Base-by-base conservation (phyloP, 306 rosid species). In the Inga oerstediana region DNA sequence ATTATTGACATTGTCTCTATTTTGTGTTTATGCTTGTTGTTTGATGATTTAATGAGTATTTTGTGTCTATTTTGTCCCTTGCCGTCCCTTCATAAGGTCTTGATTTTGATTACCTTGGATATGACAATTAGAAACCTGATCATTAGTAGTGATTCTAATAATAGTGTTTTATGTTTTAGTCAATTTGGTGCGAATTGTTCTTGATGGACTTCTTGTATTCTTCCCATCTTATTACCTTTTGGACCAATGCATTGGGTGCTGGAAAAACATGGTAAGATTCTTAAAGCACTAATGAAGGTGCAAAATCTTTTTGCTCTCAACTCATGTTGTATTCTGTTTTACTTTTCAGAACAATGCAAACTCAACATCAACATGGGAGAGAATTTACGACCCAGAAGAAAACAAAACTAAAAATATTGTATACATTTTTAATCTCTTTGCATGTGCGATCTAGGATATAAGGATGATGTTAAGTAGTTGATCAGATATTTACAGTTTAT, bases 161-260 rank as follows among this genome's bases (percentile, higher is more conserved):
- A 68, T 77, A 45, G 62, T 88, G 17, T 88, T 7, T 84, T 82
- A 82, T 85, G 59, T 92, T 85, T 27, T 97, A 95, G 99, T 95
- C 76, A 95, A 95, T 87, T 91, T 95, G 80, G 93, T 98, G 61
- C 94, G 99, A 66, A 95, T 95, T 69, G 97, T 95, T 66, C 99
- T 98, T 20, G 97, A 95, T 81, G 99, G 99, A 70, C 90, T 95
- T 86, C 96, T 95, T 69, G 98, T 95, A 58, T 95, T 93, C 93
- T 95, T 95, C 83, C 94, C 98, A 9, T 95, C 98, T 58, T 95
- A 95, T 88, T 95, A 93, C 90, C 89, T 92, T 79, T 52, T 95
- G 94, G 98, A 95, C 83, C 95, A 91, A 84, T 91, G 94, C 89
- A 92, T 91, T 79, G 88, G 64, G 54, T 90, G 92, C 93, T 95